Evolutionary conservation across 352 stramenopile genomes (phyloP), one percentile per base, ranked within the genome.

Genomic region (Globisporangium cederbergense): DNA sequence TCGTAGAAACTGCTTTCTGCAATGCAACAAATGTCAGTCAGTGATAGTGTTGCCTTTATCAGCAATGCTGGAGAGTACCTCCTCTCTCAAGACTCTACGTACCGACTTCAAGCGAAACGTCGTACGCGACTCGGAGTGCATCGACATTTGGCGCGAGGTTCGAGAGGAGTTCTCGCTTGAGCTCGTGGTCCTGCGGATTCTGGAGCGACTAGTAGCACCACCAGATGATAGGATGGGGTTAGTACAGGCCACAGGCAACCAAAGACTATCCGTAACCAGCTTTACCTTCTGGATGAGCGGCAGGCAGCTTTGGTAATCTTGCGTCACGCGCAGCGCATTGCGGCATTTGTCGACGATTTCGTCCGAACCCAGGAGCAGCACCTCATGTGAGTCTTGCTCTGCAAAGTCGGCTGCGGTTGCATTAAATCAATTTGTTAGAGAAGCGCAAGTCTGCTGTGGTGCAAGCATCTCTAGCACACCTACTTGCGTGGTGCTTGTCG

Each of bases 251-350:
- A 13, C 51, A 40, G 14, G 5, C 50, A 40, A 2, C 20, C 18
- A 25, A 45, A 32, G 25, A 6, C 14, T 22, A 32, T 16, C 30
- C 16, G 20, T 10, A 13, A 43, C 51, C 10, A 47, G 34, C 78
- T 60, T 72, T 75, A 40, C 78, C 62, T 72, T 75, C 55, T 85
- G 79, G 43, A 88, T 81, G 11, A 83, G 65, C 9, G 69, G 38
- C 13, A 82, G 70, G 59, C 77, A 88, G 36, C 79, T 74, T 3
- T 77, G 60, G 61, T 88, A 88, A 46, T 64, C 61, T 63, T 86
- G 68, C 34, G 79, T 67, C 68, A 66, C 43, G 20, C 46, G 34
- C 34, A 86, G 49, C 28, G 76, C 72, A 28, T 59, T 68, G 34
- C 71, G 72, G 14, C 74, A 67, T 36, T 74, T 73, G 22, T 58